These are phyloP conservation scores for Kwoniella pini DNA, from an alignment of 768 basidiomycete genomes.

Conservation along the genomic window DNA sequence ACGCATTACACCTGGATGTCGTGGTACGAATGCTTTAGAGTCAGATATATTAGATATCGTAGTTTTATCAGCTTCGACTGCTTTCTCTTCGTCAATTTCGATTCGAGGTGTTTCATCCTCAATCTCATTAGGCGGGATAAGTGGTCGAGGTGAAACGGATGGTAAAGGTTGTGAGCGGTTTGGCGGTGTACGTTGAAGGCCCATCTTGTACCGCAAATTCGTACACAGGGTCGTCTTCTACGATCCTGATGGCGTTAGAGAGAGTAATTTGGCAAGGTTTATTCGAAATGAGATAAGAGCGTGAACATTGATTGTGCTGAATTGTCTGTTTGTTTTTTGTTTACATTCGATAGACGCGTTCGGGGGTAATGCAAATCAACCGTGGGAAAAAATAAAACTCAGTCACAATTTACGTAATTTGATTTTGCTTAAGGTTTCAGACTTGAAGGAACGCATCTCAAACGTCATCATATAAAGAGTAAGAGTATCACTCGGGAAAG, in stretches of 20 bases:
- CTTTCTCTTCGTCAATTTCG: background rate
- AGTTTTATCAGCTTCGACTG: background rate
- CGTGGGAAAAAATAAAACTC: background rate
- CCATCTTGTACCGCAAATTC: conserved; percentile 25
- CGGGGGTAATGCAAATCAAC: background rate
- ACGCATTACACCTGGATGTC: conserved; percentile 31
- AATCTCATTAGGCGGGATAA: background rate
- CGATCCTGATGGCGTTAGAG: background rate
- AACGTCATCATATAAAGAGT: too few relatives aligned
- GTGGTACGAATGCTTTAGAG: conserved; percentile 27
- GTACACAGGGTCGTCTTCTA: background rate
- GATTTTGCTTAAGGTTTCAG: background rate
- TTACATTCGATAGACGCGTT: background rate
- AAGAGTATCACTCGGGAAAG: too few relatives aligned
- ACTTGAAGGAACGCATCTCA: too few relatives aligned
- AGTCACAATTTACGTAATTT: conserved; percentile 1
- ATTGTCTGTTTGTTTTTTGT: background rate
- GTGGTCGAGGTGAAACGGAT: background rate
- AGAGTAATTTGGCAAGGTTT: too few relatives aligned
- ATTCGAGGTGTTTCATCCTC: background rate
- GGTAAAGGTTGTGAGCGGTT: conserved; percentile 9
- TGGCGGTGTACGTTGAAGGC: conserved; percentile 40
- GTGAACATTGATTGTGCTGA: background rate
- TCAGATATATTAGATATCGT: conserved; percentile 6
- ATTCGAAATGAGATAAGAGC: too few relatives aligned